These are phyloP conservation scores for Aureobasidium sp. DNA, from an alignment of 2,329 filamentous ascomycete species.

Conservation along the genomic window DNA sequence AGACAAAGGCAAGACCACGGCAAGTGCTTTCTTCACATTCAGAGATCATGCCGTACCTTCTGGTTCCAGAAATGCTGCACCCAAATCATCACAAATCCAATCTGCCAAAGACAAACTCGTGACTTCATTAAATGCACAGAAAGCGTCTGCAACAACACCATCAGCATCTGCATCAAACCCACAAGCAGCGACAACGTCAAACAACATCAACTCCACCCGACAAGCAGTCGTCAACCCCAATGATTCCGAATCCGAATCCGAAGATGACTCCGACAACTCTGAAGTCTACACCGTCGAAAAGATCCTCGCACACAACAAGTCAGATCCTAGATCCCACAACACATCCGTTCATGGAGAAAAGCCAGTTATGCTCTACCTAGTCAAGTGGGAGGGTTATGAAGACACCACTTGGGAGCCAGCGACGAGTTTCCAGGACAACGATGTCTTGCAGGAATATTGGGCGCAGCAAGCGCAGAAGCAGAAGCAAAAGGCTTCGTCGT, in stretches of 20 bases:
- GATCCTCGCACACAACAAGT: conserved; percentile 20
- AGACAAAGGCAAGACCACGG: background rate
- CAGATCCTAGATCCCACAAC: too few species aligned
- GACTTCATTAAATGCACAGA: background rate
- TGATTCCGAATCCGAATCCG: background rate
- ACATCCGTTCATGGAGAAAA: conserved; percentile 16
- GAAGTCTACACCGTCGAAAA: conserved; percentile 20
- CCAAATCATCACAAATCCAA: background rate
- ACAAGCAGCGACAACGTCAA: background rate
- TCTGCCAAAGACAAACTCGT: background rate
- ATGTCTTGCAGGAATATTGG: conserved; percentile 21
- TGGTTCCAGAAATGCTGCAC: background rate
- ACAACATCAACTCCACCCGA: background rate
- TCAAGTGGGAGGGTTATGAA: conserved; percentile 25
- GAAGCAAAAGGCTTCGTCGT: background rate
- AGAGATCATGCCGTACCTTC: background rate
- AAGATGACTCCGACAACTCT: background rate
- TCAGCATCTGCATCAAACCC: background rate
- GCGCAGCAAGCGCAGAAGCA: background rate
- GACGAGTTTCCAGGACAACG: conserved; percentile 22
- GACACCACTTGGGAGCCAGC: conserved; percentile 26
- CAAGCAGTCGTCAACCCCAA: conserved; percentile 7
- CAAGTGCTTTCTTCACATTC: background rate
- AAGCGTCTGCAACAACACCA: background rate
- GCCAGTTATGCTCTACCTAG: conserved; percentile 24